phyloP scores from a whole-genome alignment of 306 rosid species.

The Cicer judaicum region DNA sequence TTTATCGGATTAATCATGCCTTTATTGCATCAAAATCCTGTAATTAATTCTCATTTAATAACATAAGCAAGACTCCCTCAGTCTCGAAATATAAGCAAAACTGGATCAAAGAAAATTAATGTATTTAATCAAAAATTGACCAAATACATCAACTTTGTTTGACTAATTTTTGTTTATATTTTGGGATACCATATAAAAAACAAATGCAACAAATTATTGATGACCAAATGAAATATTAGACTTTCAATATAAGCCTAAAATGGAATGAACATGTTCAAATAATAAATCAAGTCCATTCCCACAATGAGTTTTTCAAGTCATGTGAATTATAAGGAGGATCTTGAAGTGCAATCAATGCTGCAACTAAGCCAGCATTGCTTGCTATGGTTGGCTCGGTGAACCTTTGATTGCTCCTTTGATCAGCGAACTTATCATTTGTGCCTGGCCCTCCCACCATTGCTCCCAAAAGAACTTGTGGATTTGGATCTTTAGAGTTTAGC shows the following conservation, averaged over 20 bases:
- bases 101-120: too few species aligned
- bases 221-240: conserved; percentile 5
- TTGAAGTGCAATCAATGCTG: conserved; percentile 80
- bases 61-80: too few species aligned
- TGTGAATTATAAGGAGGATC: conserved; percentile 50
- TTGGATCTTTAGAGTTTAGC: conserved; percentile 57
- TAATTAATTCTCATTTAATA: neutral
- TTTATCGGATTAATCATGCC: neutral
- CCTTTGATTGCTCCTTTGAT: conserved; percentile 62
- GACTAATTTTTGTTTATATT: too few species aligned
- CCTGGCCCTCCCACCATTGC: conserved; percentile 89
- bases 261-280: conserved; percentile 42
- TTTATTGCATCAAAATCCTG: conserved; percentile 9
- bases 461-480: conserved; percentile 73
- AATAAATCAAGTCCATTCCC: conserved; percentile 64
- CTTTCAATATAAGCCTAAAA: conserved; percentile 13
- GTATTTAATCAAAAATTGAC: too few species aligned
- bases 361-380: conserved; percentile 87
- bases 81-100: too few species aligned
- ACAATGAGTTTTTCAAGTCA: conserved; percentile 46
- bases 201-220: neutral
- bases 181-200: neutral
- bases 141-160: too few species aligned
- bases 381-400: conserved; percentile 78
- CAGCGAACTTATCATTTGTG: conserved; percentile 58